Evolutionary conservation across 73 alveolate species (phyloP).

Genomic region (Breviolum minutum): DNA sequence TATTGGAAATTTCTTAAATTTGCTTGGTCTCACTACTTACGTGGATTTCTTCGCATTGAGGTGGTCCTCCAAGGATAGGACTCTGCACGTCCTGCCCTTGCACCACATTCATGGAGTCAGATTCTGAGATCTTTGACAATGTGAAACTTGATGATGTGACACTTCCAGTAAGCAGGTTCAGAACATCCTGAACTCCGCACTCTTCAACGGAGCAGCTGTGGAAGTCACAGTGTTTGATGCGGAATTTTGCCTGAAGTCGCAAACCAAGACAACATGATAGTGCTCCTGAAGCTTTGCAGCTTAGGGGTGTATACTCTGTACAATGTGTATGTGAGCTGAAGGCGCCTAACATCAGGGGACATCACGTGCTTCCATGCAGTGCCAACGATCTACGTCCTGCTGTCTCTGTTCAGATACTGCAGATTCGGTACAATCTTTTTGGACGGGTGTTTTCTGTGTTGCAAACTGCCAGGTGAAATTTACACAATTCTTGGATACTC

Average conservation of each 20-base stretch:
- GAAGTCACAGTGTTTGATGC: conserved; percentile 95
- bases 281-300: neutral
- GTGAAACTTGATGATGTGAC: neutral
- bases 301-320: neutral
- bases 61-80: conserved; percentile 88
- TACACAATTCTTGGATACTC: conserved; percentile 85
- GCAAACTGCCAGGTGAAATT: conserved; percentile 57
- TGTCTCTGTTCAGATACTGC: neutral
- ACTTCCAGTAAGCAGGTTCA: conserved; percentile 17
- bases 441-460: no score
- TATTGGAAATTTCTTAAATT: no score
- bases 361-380: conserved; percentile 96
- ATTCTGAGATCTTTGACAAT: neutral
- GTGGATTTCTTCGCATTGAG: neutral
- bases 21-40: no score
- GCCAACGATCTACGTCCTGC: conserved; percentile 95
- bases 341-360: conserved; percentile 73
- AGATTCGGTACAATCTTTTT: no score
- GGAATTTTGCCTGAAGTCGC: conserved; percentile 47
- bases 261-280: neutral
- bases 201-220: conserved; percentile 95
- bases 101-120: conserved; percentile 96
- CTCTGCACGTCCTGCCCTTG: conserved; percentile 96
- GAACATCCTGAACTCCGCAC: conserved; percentile 96
- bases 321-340: neutral